Conservation (phyloP, 108 stramenopile genomes). For the Conticribra guillardii region DNA sequence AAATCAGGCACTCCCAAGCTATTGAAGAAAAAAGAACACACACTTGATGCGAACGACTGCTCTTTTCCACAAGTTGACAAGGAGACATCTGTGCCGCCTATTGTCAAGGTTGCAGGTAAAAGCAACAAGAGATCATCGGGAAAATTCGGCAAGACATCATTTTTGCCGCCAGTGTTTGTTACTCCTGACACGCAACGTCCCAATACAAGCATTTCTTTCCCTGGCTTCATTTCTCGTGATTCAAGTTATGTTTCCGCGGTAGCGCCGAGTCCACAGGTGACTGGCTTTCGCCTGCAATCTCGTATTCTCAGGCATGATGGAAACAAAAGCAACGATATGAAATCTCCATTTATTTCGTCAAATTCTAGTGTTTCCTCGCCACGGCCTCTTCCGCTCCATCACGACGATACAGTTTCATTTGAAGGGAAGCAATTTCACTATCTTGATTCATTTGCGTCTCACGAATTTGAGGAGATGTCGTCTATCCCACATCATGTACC, state of each 20-base stretch:
- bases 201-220: not conserved
- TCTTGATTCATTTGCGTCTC: slow-evolving; percentile 46
- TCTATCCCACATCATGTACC: slow-evolving; percentile 3
- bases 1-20: slow-evolving; percentile 1
- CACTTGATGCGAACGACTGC: too few species aligned
- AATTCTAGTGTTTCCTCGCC: too few species aligned
- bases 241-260: too few species aligned
- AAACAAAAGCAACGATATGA: too few species aligned
- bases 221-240: too few species aligned
- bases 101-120: not conserved
- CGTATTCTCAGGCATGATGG: too few species aligned
- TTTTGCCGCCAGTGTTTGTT: not conserved
- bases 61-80: not conserved
- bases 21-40: slow-evolving; percentile 32
- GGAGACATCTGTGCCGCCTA: too few species aligned
- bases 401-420: slow-evolving; percentile 64
- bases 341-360: too few species aligned
- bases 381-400: too few species aligned
- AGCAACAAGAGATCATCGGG: not conserved
- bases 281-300: too few species aligned
- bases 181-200: slow-evolving; percentile 3
- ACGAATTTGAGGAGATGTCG: not conserved
- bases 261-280: too few species aligned
- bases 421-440: slow-evolving; percentile 70
- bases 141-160: not conserved